Evolutionary conservation across 2,329 filamentous ascomycete species (phyloP).

Genomic region (Aspergillus melleus): DNA sequence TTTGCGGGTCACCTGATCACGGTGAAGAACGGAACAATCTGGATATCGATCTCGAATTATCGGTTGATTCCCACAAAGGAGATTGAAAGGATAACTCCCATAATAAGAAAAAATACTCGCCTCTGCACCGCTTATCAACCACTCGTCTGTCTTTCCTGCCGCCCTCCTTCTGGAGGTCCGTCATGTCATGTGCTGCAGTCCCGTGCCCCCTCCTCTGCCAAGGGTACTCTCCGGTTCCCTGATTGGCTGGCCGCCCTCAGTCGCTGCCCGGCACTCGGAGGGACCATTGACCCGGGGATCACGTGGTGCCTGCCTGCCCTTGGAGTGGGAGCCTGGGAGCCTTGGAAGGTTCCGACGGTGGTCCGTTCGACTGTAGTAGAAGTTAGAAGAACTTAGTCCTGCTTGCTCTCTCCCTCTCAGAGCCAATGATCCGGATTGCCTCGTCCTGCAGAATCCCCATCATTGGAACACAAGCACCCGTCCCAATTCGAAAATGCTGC

Average conservation of each 20-base stretch:
- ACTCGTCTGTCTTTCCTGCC: conserved; percentile 7
- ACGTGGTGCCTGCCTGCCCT: conserved; percentile 26
- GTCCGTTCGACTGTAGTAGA: too few species aligned
- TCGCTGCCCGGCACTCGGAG: conserved; percentile 11
- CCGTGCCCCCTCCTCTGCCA: conserved; percentile 37
- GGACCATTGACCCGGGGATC: conserved; percentile 26
- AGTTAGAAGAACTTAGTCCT: background rate
- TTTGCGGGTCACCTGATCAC: background rate
- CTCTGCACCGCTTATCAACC: background rate
- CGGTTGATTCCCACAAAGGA: background rate
- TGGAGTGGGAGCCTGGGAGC: background rate
- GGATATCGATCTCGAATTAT: too few species aligned
- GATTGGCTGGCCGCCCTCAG: conserved; percentile 28
- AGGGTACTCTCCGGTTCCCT: conserved; percentile 10
- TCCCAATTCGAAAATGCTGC: background rate
- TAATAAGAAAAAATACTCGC: background rate
- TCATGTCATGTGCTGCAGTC: conserved; percentile 40
- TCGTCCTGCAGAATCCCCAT: conserved; percentile 1
- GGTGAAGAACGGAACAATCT: too few species aligned
- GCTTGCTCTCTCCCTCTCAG: background rate
- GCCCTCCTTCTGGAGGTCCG: conserved; percentile 16
- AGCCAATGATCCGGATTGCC: background rate
- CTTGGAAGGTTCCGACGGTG: too few species aligned
- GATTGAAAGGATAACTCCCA: too few species aligned
- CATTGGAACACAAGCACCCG: conserved; percentile 1